Evolutionary conservation across 129 eudicot species (phyloP).

Genomic region (Glebionis coronaria): DNA sequence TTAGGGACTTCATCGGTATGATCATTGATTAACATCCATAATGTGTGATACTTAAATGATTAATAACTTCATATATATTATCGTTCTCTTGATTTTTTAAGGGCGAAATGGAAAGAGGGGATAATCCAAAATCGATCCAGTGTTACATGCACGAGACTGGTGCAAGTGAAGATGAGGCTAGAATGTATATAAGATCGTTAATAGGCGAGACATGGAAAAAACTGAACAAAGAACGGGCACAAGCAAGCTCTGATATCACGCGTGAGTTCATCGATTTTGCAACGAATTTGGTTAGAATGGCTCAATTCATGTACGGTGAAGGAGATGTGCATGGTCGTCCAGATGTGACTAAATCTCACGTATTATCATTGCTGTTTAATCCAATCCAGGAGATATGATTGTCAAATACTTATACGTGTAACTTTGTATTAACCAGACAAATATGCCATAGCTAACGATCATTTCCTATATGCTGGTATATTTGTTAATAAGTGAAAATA

Average conservation of each 20-base stretch:
- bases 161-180: slow-evolving; percentile 27
- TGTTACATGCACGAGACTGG: slow-evolving; percentile 37
- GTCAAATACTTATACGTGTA: too few species aligned
- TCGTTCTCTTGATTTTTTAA: background rate
- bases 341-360: slow-evolving; percentile 11
- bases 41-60: too few species aligned
- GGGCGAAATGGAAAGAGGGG: slow-evolving; percentile 32
- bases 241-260: slow-evolving; percentile 3
- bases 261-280: slow-evolving; percentile 16
- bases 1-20: slow-evolving; percentile 35
- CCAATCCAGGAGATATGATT: slow-evolving; percentile 16
- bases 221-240: slow-evolving; percentile 26
- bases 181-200: slow-evolving; percentile 17
- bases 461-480: too few species aligned
- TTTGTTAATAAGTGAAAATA: too few species aligned
- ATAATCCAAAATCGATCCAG: slow-evolving; percentile 28
- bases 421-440: too few species aligned
- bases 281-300: slow-evolving; percentile 25
- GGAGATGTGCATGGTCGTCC: slow-evolving; percentile 29
- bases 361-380: slow-evolving; percentile 15
- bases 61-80: too few species aligned
- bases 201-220: slow-evolving; percentile 31
- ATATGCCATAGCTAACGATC: too few species aligned
- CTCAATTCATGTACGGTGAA: slow-evolving; percentile 25
- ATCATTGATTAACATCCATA: too few species aligned